Percentiles rank a stretch among this genome's conserved stretches.
Evolutionary conservation across 495 filamentous ascomycete genomes (phyloP).

Genomic region (Apodospora peruviana): DNA sequence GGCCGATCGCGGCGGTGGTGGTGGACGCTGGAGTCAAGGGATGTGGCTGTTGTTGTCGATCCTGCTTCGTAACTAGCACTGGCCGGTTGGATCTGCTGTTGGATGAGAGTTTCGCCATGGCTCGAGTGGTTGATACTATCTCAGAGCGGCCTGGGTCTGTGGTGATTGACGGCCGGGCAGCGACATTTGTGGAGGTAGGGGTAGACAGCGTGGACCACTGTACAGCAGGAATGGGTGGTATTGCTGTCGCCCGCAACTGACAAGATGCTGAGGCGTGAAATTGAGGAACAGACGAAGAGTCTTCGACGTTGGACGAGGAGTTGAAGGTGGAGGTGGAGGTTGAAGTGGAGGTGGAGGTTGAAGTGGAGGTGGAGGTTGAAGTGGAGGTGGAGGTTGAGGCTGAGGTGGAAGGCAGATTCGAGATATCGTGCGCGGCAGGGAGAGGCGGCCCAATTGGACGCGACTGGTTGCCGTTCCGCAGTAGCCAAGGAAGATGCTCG

Average conservation of each 20-base stretch:
- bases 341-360: neutral
- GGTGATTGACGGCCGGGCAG: too few relatives aligned
- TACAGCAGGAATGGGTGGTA: too few relatives aligned
- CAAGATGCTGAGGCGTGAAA: too few relatives aligned
- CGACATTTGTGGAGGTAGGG: conserved; percentile 1
- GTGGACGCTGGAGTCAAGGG: conserved; percentile 32
- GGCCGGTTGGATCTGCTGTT: conserved; percentile 10
- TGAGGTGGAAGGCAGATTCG: neutral
- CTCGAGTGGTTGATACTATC: conserved; percentile 3
- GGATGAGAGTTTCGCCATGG: conserved; percentile 12
- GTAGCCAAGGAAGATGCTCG: conserved; percentile 17
- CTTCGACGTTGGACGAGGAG: neutral
- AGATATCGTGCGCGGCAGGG: neutral
- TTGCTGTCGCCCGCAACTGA: too few relatives aligned
- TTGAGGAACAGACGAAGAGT: too few relatives aligned
- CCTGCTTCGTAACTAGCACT: conserved; percentile 2
- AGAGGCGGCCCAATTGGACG: neutral
- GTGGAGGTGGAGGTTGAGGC: neutral
- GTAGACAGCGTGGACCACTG: neutral
- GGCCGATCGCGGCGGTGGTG: conserved; percentile 14
- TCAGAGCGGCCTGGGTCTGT: neutral
- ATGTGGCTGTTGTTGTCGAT: conserved; percentile 25
- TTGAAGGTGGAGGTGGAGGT: neutral
- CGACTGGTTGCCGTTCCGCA: conserved; percentile 1
- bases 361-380: too few relatives aligned